Conservation (phyloP, 495 filamentous ascomycete species). For the Xylaria grammica region DNA sequence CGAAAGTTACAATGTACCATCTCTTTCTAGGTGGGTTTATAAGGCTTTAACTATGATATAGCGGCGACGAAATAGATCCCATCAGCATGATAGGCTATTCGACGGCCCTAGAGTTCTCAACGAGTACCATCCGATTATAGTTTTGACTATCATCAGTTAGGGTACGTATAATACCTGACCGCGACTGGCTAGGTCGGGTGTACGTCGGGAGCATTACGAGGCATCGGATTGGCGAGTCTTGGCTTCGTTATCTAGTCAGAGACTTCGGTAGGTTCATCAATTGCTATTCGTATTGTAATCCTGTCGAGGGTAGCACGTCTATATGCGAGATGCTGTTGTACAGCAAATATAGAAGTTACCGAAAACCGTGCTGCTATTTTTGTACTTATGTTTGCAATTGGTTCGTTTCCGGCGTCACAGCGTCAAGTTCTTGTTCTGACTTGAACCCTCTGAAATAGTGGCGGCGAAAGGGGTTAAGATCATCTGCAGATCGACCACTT, state of each 20-base stretch:
- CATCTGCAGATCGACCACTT: conserved; percentile 65
- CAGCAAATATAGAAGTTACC: neutral
- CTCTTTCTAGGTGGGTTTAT: neutral
- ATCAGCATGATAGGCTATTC: no score
- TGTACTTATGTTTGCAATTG: conserved; percentile 4
- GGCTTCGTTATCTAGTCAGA: neutral
- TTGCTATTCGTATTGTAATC: neutral
- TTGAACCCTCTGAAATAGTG: conserved; percentile 59
- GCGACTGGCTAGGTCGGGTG: neutral
- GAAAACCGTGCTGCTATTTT: neutral
- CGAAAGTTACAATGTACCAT: neutral
- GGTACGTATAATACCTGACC: no score
- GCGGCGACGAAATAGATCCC: neutral
- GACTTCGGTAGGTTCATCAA: neutral
- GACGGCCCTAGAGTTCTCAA: neutral
- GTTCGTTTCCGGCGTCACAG: neutral
- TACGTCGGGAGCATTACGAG: no score
- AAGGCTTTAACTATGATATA: neutral
- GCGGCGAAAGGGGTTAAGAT: conserved; percentile 80
- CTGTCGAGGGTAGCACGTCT: neutral
- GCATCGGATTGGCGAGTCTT: no score
- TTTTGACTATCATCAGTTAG: no score
- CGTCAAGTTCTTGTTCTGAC: conserved; percentile 27
- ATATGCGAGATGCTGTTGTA: neutral
- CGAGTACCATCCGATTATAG: no score